Evolutionary conservation across 352 stramenopile genomes (phyloP).

Genomic region (Phytophthora tentaculata): DNA sequence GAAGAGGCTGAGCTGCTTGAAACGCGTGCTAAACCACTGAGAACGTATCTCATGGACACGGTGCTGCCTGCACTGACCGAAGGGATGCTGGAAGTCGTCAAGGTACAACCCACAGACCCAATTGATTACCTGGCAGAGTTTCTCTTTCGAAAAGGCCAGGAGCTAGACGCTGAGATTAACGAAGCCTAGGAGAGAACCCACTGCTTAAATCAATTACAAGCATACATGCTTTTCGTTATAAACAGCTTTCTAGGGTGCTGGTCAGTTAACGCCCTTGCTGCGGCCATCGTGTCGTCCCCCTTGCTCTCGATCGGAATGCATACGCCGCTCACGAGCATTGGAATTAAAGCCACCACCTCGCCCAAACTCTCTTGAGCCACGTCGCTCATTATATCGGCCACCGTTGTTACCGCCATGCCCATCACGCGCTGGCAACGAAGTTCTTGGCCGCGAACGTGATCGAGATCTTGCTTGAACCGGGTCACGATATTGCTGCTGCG

Average conservation of each 20-base stretch:
- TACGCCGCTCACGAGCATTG: slow-evolving; percentile 1
- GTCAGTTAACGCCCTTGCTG: slow-evolving; percentile 21
- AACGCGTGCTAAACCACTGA: slow-evolving; percentile 77
- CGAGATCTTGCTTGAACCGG: slow-evolving; percentile 6
- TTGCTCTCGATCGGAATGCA: slow-evolving; percentile 17
- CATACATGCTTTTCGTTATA: slow-evolving; percentile 10
- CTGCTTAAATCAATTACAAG: slow-evolving; percentile 11
- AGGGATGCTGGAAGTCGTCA: slow-evolving; percentile 89
- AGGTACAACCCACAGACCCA: slow-evolving; percentile 84
- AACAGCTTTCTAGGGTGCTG: slow-evolving; percentile 2
- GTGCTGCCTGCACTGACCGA: slow-evolving; percentile 85
- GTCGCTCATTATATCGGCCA: slow-evolving; percentile 13
- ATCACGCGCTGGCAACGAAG: slow-evolving; percentile 5
- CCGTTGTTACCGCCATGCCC: slow-evolving; percentile 1
- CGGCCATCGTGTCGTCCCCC: slow-evolving; percentile 26
- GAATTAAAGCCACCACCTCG: slow-evolving; percentile 13
- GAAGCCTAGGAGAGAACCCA: slow-evolving; percentile 27
- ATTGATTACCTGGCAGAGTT: slow-evolving; percentile 91
- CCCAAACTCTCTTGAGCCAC: slow-evolving; percentile 12
- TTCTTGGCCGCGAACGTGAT: slow-evolving; percentile 17
- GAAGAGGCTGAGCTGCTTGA: slow-evolving; percentile 86
- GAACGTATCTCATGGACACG: slow-evolving; percentile 85
- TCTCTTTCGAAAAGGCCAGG: slow-evolving; percentile 80
- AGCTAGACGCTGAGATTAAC: slow-evolving; percentile 51
- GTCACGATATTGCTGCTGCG: slow-evolving; percentile 13